Conservation (phyloP, 2,329 filamentous ascomycete genomes). For the Parastagonospora nodorum region DNA sequence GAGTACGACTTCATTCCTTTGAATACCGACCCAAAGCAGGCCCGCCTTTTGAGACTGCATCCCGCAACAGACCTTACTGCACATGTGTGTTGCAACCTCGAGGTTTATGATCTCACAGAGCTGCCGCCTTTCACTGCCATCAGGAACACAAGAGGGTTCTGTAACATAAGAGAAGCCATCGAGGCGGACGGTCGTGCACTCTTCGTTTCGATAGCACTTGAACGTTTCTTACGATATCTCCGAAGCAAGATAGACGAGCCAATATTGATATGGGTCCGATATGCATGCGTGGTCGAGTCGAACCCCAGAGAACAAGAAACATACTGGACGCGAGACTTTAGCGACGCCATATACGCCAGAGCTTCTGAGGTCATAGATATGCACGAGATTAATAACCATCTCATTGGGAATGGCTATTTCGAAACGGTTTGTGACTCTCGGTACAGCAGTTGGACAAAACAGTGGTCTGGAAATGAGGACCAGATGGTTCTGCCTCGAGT, state of each 20-base stretch:
- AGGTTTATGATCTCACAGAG: neutral
- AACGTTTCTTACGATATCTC: neutral
- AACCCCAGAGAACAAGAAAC: neutral
- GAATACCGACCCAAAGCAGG: neutral
- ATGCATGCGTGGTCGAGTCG: neutral
- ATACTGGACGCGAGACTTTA: conserved; percentile 11
- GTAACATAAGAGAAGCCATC: neutral
- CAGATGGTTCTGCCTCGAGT: neutral
- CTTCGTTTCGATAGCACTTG: neutral
- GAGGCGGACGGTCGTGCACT: neutral
- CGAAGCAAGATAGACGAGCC: neutral
- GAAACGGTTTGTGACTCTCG: neutral
- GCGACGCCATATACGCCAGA: conserved; percentile 5
- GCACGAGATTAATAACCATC: conserved; percentile 6
- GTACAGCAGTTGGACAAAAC: neutral
- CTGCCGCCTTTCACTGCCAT: neutral
- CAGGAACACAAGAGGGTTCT: neutral
- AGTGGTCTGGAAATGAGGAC: neutral
- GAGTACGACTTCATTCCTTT: neutral
- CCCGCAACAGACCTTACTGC: neutral
- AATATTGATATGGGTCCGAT: neutral
- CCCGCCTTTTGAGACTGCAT: conserved; percentile 36
- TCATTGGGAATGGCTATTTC: conserved; percentile 7
- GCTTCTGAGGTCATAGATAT: conserved; percentile 9
- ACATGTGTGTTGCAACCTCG: neutral